Evolutionary conservation across 345 rosid species (phyloP), one percentile per base, ranked within the genome.

Genomic region (Camelina sativa): DNA sequence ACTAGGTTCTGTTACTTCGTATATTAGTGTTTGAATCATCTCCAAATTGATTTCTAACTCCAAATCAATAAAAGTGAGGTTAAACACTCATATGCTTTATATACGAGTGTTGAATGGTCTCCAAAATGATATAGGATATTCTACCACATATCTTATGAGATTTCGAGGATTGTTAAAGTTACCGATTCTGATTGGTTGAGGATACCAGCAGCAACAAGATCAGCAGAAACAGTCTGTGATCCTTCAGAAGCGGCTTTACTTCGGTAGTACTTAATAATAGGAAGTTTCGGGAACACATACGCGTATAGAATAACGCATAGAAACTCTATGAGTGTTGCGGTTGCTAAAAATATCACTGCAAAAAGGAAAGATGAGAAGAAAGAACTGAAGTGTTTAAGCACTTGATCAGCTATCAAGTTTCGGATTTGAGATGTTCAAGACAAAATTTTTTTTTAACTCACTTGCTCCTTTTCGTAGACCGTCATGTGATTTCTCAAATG

Each of bases 381-480:
- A 25, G 28, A 25, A 25, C 28, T 25, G 3, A 25, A 25, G 28
- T 3, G 3, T 25, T 25, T 25, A 25, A 25, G 28, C 28, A 25
- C 28, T 15, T 5, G 1, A 44, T n/a, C n/a, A 34, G 80, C 62
- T 76, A 80, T 8, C 84, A 5, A 34, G 1, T 15, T 22, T 71
- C 0, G 3, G 40, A 13, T 16, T 58, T 50, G 41, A 40, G 12
- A 51, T 68, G 2, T 28, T 11, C 7, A 34, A 25, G 4, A 25
- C 3, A 25, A 6, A 62, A 65, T 20, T 20, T 20, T 20, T 20
- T 20, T 20, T 5, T 22, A 43, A 78, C 97, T 16, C 84, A 90
- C 97, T 82, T 40, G 87, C 82, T 67, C 97, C 97, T 65, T 89
- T 92, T 5, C 97, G 96, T 74, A 85, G 90, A 48, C 99, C 97